Base-by-base conservation (phyloP, 2,329 filamentous ascomycete genomes). In the Aureobasidium leucospermi region DNA sequence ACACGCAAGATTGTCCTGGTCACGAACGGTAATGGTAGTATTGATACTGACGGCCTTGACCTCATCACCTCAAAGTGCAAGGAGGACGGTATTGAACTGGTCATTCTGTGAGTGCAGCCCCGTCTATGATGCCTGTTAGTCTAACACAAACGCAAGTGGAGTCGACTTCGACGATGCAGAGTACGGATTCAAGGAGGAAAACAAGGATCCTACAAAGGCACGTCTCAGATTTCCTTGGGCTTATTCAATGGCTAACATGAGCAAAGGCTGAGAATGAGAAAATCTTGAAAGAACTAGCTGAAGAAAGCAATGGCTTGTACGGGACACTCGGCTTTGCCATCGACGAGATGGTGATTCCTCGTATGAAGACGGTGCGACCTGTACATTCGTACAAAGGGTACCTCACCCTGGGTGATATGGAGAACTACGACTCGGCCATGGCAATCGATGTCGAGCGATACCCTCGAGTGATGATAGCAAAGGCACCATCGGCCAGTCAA, bases 151-250 rank as follows among this genome's bases (percentile, higher is more conserved):
- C 32, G 23, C 45, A 60, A 92, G 88, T 58, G 94, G 94, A 13
- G 84, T 96, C 16, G 94, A 99, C 71, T 97, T 99, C 72, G 91
- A 99, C 69, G 91, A 96, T 70, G 71, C 84, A 1, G 91, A 96
- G 2, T 96, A 87, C 69, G 92, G 92, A 43, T 89, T 90, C 70
- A 96, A 96, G 71, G 93, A 97, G 74, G 91, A 96, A 71, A 83
- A 88, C 64, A 99, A 99, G 70, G 76, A 86, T 16, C 65, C 71
- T 0, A 70, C 73, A 55, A 97, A 97, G 79, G 85, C 87, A 68
- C 42, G 57, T 28, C 4, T 8, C 15, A 28, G 2, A 8, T 55
- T 5, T 3, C 15, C 2, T 23, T 10, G 7, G 9, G 19, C 1
- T 3, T 16, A 6, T 13, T 16, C 7, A 15, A 11, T 10, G 13